Base-by-base conservation (phyloP, 2,329 filamentous ascomycete species). In the Coniosporium tulheliwenetii region DNA sequence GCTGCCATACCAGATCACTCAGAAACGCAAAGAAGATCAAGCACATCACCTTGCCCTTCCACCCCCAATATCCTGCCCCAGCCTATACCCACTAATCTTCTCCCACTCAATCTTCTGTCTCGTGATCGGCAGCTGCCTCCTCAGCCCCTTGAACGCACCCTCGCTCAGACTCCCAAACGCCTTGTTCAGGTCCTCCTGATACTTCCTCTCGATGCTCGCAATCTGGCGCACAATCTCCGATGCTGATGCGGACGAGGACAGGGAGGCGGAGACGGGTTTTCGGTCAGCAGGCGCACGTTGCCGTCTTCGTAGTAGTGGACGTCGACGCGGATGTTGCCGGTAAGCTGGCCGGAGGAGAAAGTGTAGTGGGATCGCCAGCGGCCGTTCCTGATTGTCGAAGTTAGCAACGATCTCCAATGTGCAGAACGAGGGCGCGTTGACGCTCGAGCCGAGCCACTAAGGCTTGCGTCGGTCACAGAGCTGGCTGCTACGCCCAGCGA, bases 221-320 rank as follows among this genome's bases (percentile, higher is more conserved):
- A 98, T 85, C 58, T 85, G 80, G 61, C 76, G 79, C 47, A 81
- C 70, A 37, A 96, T 74, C 31, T 79, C 81, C 0, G 74, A 71
- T 7, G 77, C 79, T 2, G 72, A 75, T 30, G 68, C 70, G 1
- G 73, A 77, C 8, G 42, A 46, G 1, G 76, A 61, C n/a, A 83
- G 60, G 8, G 73, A 74, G 2, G 73, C 59, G 1, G 69, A 69
- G 10, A 89, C 59, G 9, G 81, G 68, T 65, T 95, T 95, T 75
- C 80, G n/a, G 91, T 95, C 47, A 89, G 71, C 44, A 98, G 73
- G 2, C 91, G 81, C 43, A 98, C 91, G 57, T 98, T 98, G 46
- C 91, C 91, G 58, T 98, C 93, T 65, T 98, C 91, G 67, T 98
- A 98, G 71, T 98, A 98, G 70, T 98, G 91, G 39, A 98, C 89